These are phyloP conservation scores for Nyctanthes arbortristis DNA, from an alignment of 257 asterid species.

Conservation along the genomic window DNA sequence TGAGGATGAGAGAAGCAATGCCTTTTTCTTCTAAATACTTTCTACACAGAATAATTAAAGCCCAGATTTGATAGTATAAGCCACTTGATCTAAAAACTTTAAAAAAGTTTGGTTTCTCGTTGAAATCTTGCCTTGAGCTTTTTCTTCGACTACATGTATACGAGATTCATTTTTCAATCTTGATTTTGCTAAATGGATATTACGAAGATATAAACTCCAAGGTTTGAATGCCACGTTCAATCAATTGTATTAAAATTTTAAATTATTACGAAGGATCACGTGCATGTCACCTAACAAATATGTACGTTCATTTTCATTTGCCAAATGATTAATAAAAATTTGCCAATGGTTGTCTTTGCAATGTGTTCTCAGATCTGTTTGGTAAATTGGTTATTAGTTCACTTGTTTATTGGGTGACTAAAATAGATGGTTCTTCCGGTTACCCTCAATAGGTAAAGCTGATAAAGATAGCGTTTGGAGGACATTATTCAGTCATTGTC, in stretches of 20 bases:
- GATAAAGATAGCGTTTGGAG: constrained; percentile 6
- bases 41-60: constrained; percentile 22
- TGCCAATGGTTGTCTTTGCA: not conserved
- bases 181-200: too few species aligned
- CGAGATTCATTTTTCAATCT: too few species aligned
- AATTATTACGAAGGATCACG: too few species aligned
- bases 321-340: not conserved
- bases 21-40: constrained; percentile 31
- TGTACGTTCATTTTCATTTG: not conserved
- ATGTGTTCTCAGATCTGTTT: not conserved
- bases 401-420: constrained; percentile 5
- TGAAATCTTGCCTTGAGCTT: not conserved
- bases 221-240: not conserved
- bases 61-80: constrained; percentile 24
- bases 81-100: constrained; percentile 4
- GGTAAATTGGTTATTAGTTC: not conserved
- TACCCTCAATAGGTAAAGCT: constrained; percentile 29
- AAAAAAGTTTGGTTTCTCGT: not conserved
- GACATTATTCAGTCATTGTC: constrained; percentile 26
- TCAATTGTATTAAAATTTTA: too few species aligned
- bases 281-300: not conserved
- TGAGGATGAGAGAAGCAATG: not conserved
- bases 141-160: too few species aligned
- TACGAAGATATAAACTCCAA: too few species aligned
- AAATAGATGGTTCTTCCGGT: constrained; percentile 22